Evolutionary conservation across 1,284 basidiomycete species (phyloP), one percentile per base, ranked within the genome.

Genomic region (Golubevia sp.): DNA sequence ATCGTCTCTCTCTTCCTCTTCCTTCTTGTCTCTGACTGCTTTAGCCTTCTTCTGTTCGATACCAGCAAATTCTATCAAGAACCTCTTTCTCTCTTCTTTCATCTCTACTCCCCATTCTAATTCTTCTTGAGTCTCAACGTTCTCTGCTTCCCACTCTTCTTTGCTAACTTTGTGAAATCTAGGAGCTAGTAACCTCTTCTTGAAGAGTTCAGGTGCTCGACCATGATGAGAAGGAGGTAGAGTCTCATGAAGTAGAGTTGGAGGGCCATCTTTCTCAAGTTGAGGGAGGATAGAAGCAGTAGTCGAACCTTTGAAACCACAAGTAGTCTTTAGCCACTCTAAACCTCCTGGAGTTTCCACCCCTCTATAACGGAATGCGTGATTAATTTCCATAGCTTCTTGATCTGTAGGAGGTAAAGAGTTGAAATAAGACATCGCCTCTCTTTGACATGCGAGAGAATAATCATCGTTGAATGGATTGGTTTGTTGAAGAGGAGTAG

Each of bases 401-500:
- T n/a, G n/a, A n/a, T n/a, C n/a, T n/a, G n/a, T n/a, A n/a, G n/a
- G n/a, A n/a, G n/a, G n/a, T 34, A 34, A 34, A 5, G 4, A 11
- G 11, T 34, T 34, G 30, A 34, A 34, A 11, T 34, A 34, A 11
- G 4, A 5, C 5, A 34, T 3, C 5, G 11, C 11, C 5, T 34
- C 4, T 3, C 11, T 34, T 34, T 34, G 5, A 11, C 5, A 34
- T 34, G 5, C 11, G 8, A 49, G 56, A 8, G 70, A 70, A 0
- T 59, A 53, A 1, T 68, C 76, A 52, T 82, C 77, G 50, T 78
- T 74, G 44, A 82, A 82, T 0, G 79, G 79, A 44, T 82, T 82
- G 3, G 64, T 56, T n/a, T 63, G 57, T 44, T 62, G 65, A 8
- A 26, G 26, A 20, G 7, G 24, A 6, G 18, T n/a, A 44, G 56